Conservation (phyloP, 306 rosid species). For the Chamaecrista fasciculata region DNA sequence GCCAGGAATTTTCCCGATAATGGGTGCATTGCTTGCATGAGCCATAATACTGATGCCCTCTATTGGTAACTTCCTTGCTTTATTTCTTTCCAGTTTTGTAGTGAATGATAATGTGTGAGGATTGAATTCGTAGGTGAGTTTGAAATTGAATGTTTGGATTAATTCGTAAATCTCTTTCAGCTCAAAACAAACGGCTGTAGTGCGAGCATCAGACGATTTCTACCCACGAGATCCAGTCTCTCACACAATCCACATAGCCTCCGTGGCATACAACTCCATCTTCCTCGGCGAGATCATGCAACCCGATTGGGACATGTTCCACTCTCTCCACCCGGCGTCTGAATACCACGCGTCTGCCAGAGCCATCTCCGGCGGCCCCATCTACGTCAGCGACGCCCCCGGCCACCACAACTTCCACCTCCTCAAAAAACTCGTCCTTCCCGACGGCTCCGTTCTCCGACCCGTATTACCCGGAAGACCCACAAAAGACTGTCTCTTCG, state of each 20-base stretch:
- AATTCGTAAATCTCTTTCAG: too few relatives aligned
- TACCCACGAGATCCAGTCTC: constrained; percentile 80
- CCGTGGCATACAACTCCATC: constrained; percentile 80
- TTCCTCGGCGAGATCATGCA: constrained; percentile 89
- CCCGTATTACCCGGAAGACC: constrained; percentile 88
- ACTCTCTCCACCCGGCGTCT: constrained; percentile 77
- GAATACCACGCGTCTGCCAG: constrained; percentile 91
- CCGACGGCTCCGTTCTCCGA: constrained; percentile 79
- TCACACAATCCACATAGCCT: constrained; percentile 85
- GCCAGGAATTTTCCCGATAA: constrained; percentile 71
- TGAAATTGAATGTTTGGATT: too few relatives aligned
- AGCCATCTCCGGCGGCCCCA: constrained; percentile 92
- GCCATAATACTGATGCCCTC: constrained; percentile 88
- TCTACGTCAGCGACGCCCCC: constrained; percentile 89
- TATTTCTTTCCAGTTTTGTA: too few relatives aligned
- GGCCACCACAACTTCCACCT: constrained; percentile 78
- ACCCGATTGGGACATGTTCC: constrained; percentile 99
- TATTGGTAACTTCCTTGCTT: constrained; percentile 67
- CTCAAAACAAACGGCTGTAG: constrained; percentile 76
- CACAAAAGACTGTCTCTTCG: constrained; percentile 75
- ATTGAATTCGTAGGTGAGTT: too few relatives aligned
- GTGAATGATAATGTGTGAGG: too few relatives aligned
- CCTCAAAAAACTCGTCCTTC: constrained; percentile 67
- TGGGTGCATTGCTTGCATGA: constrained; percentile 91
- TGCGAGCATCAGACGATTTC: constrained; percentile 88